Conservation (phyloP, 495 filamentous ascomycete genomes). For the Xylaria venustula region DNA sequence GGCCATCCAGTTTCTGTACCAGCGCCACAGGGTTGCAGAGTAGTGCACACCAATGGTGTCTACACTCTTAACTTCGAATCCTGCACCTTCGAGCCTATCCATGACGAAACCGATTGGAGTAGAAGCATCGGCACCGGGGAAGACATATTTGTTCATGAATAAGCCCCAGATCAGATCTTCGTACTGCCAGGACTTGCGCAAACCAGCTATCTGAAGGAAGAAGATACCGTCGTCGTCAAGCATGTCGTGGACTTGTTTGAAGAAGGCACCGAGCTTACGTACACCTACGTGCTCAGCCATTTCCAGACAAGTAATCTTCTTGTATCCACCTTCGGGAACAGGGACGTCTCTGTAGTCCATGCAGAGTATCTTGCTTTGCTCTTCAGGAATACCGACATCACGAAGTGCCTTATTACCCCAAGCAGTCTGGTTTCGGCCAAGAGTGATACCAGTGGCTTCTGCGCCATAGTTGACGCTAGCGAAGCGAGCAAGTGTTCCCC, state of each 20-base stretch:
- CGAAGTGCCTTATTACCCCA: slow-evolving; percentile 78
- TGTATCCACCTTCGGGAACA: slow-evolving; percentile 63
- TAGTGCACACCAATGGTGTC: slow-evolving; percentile 97
- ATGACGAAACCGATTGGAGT: slow-evolving; percentile 75
- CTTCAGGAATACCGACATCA: slow-evolving; percentile 63
- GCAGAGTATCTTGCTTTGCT: slow-evolving; percentile 73
- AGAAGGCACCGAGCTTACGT: slow-evolving; percentile 65
- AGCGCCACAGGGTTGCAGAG: slow-evolving; percentile 94
- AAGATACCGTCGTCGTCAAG: slow-evolving; percentile 82
- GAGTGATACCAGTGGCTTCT: slow-evolving; percentile 73
- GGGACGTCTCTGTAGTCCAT: slow-evolving; percentile 86
- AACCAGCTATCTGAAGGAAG: slow-evolving; percentile 80
- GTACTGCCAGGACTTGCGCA: slow-evolving; percentile 82
- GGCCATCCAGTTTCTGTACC: slow-evolving; percentile 98
- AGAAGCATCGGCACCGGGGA: slow-evolving; percentile 83
- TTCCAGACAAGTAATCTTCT: slow-evolving; percentile 86
- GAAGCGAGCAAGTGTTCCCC: slow-evolving; percentile 81
- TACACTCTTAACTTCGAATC: slow-evolving; percentile 73
- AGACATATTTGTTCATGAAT: slow-evolving; percentile 92
- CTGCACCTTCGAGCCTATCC: slow-evolving; percentile 67
- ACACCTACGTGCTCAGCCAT: slow-evolving; percentile 92
- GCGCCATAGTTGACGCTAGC: slow-evolving; percentile 78
- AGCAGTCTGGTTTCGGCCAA: slow-evolving; percentile 80
- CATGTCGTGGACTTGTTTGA: slow-evolving; percentile 77
- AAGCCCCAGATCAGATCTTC: slow-evolving; percentile 86